Evolutionary conservation across 1,284 basidiomycete genomes (phyloP).

Genomic region (Pascua guehoae): DNA sequence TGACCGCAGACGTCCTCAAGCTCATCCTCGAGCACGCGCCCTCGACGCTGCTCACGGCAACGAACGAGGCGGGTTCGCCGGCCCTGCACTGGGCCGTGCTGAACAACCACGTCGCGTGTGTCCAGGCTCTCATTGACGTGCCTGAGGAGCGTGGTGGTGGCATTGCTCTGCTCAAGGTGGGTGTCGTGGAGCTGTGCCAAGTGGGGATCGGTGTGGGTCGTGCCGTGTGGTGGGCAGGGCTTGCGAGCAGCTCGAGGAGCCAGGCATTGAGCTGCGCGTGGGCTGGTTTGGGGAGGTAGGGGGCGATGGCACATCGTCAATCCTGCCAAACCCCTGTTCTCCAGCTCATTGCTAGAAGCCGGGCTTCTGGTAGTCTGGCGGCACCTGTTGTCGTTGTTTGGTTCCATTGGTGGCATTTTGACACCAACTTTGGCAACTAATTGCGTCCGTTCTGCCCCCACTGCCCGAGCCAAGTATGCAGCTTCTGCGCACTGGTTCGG

Average conservation of each 20-base stretch:
- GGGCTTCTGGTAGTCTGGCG: neutral
- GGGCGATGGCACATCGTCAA: too few species aligned
- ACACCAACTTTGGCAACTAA: too few species aligned
- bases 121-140: constrained; percentile 61
- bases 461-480: too few species aligned
- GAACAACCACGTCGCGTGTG: constrained; percentile 67
- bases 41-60: constrained; percentile 57
- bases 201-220: too few species aligned
- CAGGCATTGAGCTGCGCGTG: too few species aligned
- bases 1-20: constrained; percentile 14
- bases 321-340: too few species aligned
- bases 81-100: constrained; percentile 83
- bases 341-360: neutral
- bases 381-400: neutral
- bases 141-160: constrained; percentile 47
- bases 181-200: constrained; percentile 6
- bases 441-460: too few species aligned
- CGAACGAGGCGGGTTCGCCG: constrained; percentile 69
- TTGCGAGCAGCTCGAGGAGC: neutral
- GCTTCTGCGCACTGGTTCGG: too few species aligned
- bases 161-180: constrained; percentile 41
- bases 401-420: too few species aligned
- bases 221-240: too few species aligned
- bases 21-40: constrained; percentile 54
- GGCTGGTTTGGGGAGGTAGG: too few species aligned